Percentiles rank a stretch among this genome's conserved stretches.
Conservation (phyloP, 768 basidiomycete species). For the Hydnomerulius pinastri region DNA sequence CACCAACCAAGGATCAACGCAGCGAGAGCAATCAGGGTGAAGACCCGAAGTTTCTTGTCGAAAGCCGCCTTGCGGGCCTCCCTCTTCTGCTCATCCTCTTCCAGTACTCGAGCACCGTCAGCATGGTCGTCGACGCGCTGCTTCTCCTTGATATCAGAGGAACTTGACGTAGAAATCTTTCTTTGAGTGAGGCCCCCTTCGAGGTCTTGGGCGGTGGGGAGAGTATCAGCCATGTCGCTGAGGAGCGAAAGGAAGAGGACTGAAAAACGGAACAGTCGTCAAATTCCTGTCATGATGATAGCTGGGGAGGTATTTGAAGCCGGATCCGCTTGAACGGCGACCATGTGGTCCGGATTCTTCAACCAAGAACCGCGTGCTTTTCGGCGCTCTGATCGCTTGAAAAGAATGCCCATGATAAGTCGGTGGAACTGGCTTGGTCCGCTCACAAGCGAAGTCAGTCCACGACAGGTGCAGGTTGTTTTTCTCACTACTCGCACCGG, state of each 20-base stretch:
- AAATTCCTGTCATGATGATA: too few species aligned
- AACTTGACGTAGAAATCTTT: conserved; percentile 15
- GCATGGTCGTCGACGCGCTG: conserved; percentile 19
- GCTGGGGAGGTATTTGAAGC: neutral
- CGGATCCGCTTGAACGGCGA: neutral
- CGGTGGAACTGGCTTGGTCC: too few species aligned
- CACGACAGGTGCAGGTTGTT: too few species aligned
- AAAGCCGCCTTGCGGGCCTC: neutral
- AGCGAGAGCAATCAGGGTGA: conserved; percentile 53
- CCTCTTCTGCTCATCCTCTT: conserved; percentile 12
- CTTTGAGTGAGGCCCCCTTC: conserved; percentile 24
- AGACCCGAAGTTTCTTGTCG: conserved; percentile 38
- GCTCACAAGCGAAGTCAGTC: too few species aligned
- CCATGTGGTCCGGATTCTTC: neutral
- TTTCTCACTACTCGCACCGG: too few species aligned
- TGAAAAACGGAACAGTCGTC: neutral
- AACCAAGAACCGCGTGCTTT: too few species aligned
- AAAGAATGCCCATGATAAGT: too few species aligned
- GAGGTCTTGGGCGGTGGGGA: neutral
- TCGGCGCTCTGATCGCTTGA: conserved; percentile 6
- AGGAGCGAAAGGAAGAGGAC: conserved; percentile 1
- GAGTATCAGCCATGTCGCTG: conserved; percentile 19
- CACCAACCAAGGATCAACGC: conserved; percentile 80
- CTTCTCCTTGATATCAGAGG: conserved; percentile 12
- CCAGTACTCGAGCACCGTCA: conserved; percentile 9